Evolutionary conservation across 805 yeast species (phyloP).

Genomic region (Nakazawaea wyomingensis): DNA sequence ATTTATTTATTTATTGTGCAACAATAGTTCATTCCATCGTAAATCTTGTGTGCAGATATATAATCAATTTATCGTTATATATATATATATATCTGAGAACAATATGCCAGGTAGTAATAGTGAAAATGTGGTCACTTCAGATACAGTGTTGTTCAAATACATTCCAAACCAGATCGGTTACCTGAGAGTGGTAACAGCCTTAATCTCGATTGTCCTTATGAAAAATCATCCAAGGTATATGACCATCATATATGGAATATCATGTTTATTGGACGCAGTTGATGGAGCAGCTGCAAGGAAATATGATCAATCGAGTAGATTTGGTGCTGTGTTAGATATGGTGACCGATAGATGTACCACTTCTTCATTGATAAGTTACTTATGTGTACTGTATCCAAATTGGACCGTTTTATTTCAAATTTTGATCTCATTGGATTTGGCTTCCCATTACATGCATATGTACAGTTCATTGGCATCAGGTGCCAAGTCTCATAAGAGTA

Average conservation of each 20-base stretch:
- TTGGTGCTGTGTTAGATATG: slow-evolving; percentile 98
- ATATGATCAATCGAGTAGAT: slow-evolving; percentile 81
- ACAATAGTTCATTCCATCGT: too few relatives aligned
- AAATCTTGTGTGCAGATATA: too few relatives aligned
- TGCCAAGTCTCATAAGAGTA: slow-evolving; percentile 75
- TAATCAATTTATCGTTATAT: too few relatives aligned
- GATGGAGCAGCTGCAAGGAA: slow-evolving; percentile 95
- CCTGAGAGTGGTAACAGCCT: slow-evolving; percentile 73
- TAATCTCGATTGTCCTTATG: slow-evolving; percentile 80
- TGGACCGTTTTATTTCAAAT: slow-evolving; percentile 73
- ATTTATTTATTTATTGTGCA: too few relatives aligned
- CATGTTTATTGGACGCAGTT: slow-evolving; percentile 90
- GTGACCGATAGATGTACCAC: slow-evolving; percentile 98
- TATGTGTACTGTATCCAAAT: slow-evolving; percentile 73
- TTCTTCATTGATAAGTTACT: slow-evolving; percentile 81
- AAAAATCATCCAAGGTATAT: slow-evolving; percentile 76
- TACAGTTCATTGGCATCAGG: slow-evolving; percentile 85
- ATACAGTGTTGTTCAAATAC: slow-evolving; percentile 35
- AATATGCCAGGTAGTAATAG: too few relatives aligned
- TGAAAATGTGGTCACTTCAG: slow-evolving; percentile 2
- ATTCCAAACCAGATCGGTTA: slow-evolving; percentile 94
- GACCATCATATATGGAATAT: slow-evolving; percentile 70
- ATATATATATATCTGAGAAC: too few relatives aligned
- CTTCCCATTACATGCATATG: slow-evolving; percentile 98
- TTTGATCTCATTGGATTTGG: slow-evolving; percentile 77